Evolutionary conservation across 768 basidiomycete species (phyloP).

Genomic region (Tulasnella calospora): DNA sequence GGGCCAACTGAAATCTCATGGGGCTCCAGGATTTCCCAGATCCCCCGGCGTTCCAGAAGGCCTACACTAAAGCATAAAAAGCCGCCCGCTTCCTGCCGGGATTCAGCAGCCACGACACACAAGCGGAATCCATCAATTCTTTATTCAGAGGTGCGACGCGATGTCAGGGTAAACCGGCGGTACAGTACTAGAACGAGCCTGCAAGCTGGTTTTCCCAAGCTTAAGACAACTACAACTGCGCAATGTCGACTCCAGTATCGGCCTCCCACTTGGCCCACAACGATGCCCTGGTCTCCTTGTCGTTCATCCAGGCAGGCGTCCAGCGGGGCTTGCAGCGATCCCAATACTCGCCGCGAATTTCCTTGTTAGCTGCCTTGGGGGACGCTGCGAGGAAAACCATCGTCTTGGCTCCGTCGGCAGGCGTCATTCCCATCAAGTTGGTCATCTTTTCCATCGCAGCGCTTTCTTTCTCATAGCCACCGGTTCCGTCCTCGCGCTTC

Average conservation of each 20-base stretch:
- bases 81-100: too few species aligned
- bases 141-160: too few species aligned
- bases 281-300: background rate
- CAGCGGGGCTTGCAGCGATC: constrained; percentile 5
- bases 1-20: background rate
- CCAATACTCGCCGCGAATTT: constrained; percentile 14
- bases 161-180: too few species aligned
- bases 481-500: background rate
- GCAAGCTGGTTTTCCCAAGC: too few species aligned
- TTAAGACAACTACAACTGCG: background rate
- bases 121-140: too few species aligned
- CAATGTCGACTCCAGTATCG: background rate
- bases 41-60: background rate
- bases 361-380: background rate
- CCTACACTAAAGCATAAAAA: background rate
- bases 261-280: constrained; percentile 18
- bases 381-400: constrained; percentile 20
- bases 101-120: too few species aligned
- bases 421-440: background rate
- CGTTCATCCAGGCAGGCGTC: constrained; percentile 15
- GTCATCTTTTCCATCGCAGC: background rate
- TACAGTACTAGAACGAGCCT: too few species aligned
- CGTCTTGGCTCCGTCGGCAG: constrained; percentile 12
- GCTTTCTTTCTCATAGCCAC: background rate
- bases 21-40: constrained; percentile 6